Evolutionary conservation across 208 protist species (phyloP), one percentile per base, ranked within the genome.

Genomic region (Crithidia bombi): DNA sequence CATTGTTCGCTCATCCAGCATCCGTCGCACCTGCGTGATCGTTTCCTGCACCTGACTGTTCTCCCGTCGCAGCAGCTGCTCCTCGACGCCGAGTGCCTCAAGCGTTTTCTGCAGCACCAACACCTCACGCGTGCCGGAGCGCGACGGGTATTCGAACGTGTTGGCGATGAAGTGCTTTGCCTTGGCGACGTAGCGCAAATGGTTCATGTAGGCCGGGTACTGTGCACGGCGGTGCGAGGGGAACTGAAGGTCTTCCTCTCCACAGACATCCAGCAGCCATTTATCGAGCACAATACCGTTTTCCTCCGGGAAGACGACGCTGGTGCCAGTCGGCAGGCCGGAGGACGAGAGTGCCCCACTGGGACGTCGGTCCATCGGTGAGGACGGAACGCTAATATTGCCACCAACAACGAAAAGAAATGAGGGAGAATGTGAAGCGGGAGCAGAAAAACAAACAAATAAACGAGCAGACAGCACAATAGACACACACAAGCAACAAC

Each of bases 251-350:
- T 52, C 75, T 23, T 83, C 72, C 46, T 81, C 82, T 10, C 80
- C 79, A 57, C 86, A 91, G 25, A 88, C 82, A 55, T 80, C 82
- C 25, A 72, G 75, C 25, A 91, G 70, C 83, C 86, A 91, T 74
- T 85, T 85, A 56, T 86, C 82, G 11, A 91, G 38, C 15, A 83
- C 80, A 28, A 82, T 64, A 19, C 44, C 73, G 51, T 81, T 76
- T 47, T 91, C 86, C 32, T 82, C 79, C 11, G 66, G 44, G 64
- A 82, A 88, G 7, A 46, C 14, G 7, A 70, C n/a, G 10, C 41
- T 3, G 26, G 56, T 51, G 25, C 55, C 39, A 0, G 54, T 28
- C 3, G 65, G 26, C 28, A 30, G 5, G 15, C n/a, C 33, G 10
- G 54, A 43, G 15, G 50, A 68, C 49, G 49, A 46, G 3, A 38